These are phyloP conservation scores for Lonicera japonica DNA, from an alignment of 129 eudicot genomes.

Conservation along the genomic window DNA sequence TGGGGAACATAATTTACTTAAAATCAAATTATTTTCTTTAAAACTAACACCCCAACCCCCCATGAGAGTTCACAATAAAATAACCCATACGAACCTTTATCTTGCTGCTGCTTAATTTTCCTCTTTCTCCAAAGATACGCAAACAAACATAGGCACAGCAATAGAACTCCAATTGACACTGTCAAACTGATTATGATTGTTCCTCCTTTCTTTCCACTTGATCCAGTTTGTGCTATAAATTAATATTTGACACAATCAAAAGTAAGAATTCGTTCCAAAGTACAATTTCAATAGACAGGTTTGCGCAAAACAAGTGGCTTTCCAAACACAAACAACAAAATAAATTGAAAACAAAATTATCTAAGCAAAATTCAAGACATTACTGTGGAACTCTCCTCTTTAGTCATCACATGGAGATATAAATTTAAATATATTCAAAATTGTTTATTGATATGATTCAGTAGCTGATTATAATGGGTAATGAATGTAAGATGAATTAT, in stretches of 20 bases:
- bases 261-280: background rate
- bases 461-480: too few species aligned
- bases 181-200: slow-evolving; percentile 10
- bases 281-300: background rate
- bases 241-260: background rate
- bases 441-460: too few species aligned
- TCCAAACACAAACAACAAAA: background rate
- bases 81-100: background rate
- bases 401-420: background rate
- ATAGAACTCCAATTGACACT: background rate
- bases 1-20: background rate
- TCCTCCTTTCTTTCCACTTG: slow-evolving; percentile 2
- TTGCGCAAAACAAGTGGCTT: background rate
- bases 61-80: background rate
- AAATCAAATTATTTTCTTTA: background rate
- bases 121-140: slow-evolving; percentile 21
- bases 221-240: background rate
- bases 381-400: too few species aligned
- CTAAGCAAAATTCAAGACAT: background rate
- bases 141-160: slow-evolving; percentile 16
- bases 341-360: background rate
- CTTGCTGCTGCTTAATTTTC: slow-evolving; percentile 8
- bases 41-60: background rate
- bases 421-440: background rate
- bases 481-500: too few species aligned